Conservation (phyloP, 345 rosid genomes). For the Turritis glabra region DNA sequence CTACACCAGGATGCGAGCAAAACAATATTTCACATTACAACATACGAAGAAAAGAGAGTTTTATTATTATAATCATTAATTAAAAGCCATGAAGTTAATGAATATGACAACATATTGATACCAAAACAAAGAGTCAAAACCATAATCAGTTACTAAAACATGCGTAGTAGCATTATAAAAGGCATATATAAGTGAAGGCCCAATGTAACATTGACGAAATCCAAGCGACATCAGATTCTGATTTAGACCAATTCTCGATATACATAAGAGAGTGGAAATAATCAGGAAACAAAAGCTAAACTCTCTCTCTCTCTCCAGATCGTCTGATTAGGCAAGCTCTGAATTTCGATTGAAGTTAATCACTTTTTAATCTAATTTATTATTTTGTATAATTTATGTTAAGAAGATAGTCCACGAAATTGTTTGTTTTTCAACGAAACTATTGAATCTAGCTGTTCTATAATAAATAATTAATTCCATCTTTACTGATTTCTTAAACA, state of each 20-base stretch:
- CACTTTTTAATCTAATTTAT: too few species aligned
- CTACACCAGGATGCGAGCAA: slow-evolving; percentile 10
- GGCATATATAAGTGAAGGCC: not conserved
- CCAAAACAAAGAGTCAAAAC: slow-evolving; percentile 20
- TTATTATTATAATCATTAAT: not conserved
- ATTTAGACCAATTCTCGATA: slow-evolving; percentile 21
- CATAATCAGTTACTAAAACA: not conserved
- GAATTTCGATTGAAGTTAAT: too few species aligned
- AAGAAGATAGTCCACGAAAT: too few species aligned
- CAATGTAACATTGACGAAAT: slow-evolving; percentile 19
- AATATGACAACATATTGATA: slow-evolving; percentile 15
- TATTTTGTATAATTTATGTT: too few species aligned
- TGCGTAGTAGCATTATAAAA: slow-evolving; percentile 18
- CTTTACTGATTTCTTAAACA: not conserved
- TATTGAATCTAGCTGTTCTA: not conserved
- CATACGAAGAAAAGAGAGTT: not conserved
- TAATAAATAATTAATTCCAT: not conserved
- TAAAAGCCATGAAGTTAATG: slow-evolving; percentile 1
- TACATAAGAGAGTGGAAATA: slow-evolving; percentile 9
- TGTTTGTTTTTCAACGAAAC: not conserved
- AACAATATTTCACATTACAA: not conserved
- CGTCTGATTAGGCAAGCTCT: too few species aligned
- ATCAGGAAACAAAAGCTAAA: not conserved
- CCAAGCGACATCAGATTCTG: slow-evolving; percentile 13
- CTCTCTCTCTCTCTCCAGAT: not conserved